Percentiles rank a stretch among this genome's conserved stretches.
phyloP scores from a whole-genome alignment of 345 rosid species.

The Noccaea caerulescens region DNA sequence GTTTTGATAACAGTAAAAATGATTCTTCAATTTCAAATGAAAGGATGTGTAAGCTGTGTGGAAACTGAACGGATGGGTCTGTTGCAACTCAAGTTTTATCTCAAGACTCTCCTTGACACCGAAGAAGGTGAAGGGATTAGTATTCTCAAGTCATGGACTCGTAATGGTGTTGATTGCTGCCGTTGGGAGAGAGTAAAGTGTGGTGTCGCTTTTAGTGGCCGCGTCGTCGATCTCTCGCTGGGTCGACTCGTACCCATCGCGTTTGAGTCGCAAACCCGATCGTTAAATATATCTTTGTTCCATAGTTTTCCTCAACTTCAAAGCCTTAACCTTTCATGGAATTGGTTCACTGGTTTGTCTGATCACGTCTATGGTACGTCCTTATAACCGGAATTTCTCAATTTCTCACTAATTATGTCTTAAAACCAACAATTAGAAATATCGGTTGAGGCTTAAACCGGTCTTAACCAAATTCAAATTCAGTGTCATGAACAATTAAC shows the following conservation, averaged over 20 bases:
- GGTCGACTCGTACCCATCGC: conserved; percentile 10
- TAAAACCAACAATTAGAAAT: neutral
- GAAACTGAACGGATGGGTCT: conserved; percentile 29
- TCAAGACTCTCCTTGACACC: conserved; percentile 2
- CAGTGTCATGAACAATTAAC: too few species aligned
- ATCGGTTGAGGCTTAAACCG: conserved; percentile 18
- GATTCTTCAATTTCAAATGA: conserved; percentile 18
- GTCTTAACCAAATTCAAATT: conserved; percentile 13
- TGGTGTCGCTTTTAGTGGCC: neutral
- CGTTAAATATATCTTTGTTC: conserved; percentile 24
- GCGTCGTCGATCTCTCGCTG: conserved; percentile 22
- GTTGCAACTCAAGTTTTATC: conserved; percentile 26
- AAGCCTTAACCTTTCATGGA: conserved; percentile 28
- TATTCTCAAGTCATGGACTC: conserved; percentile 34
- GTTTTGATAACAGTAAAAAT: conserved; percentile 28
- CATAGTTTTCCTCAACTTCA: conserved; percentile 33
- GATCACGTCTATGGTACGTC: conserved; percentile 30
- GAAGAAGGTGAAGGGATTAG: neutral
- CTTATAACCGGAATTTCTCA: neutral
- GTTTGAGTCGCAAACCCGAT: conserved; percentile 27
- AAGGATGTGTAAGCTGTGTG: conserved; percentile 17
- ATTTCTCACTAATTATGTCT: neutral
- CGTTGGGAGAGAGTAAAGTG: conserved; percentile 38
- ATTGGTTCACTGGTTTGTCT: conserved; percentile 18
- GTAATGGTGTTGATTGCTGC: conserved; percentile 25